Evolutionary conservation across 176 grass and related monocot species (phyloP), one percentile per base, ranked within the genome.

Genomic region (Panicum miliaceum): DNA sequence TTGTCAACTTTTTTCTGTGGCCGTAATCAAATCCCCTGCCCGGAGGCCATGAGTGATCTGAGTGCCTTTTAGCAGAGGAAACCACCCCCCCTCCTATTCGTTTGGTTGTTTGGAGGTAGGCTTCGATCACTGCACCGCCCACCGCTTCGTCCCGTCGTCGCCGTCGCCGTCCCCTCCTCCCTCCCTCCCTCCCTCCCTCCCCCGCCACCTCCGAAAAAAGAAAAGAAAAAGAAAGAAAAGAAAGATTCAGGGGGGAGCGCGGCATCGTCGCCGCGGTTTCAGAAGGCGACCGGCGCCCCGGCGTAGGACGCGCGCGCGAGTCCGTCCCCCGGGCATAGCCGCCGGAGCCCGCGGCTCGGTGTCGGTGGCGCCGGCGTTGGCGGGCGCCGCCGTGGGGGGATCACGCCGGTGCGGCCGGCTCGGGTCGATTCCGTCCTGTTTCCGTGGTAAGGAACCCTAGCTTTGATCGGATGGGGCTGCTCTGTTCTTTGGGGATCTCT

Each of bases 1-100:
- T 36, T 67, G 64, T 80, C 27, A 66, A 79, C 35, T 37, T 68
- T 80, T 68, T 80, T 80, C 18, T 81, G 78, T 81, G 78, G 78
- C 78, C 64, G 48, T n/a, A 54, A 67, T 81, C 35, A 68, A 81
- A 52, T 80, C 62, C 77, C 45, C 45, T 27, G 37, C 5, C 35
- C 73, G 10, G 34, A 75, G 34, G 34, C 46, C 47, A 74, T 19
- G 48, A 29, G 25, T 19, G 48, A 29, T 11, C 20, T n/a, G 43
- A 38, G 11, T 61, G 56, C 75, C 75, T 61, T 77, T 62, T 61
- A 25, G 18, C 74, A 1, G 22, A 77, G 74, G 74, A 16, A 60
- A 77, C 35, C 54, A 34, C 4, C 67, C 54, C 54, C 29, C 3
- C 14, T 9, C 25, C 11, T 61, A 2, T 26, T 60, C 74, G 74